These are phyloP conservation scores for Lentinula detonsa DNA, from an alignment of 768 basidiomycete species.

Conservation along the genomic window DNA sequence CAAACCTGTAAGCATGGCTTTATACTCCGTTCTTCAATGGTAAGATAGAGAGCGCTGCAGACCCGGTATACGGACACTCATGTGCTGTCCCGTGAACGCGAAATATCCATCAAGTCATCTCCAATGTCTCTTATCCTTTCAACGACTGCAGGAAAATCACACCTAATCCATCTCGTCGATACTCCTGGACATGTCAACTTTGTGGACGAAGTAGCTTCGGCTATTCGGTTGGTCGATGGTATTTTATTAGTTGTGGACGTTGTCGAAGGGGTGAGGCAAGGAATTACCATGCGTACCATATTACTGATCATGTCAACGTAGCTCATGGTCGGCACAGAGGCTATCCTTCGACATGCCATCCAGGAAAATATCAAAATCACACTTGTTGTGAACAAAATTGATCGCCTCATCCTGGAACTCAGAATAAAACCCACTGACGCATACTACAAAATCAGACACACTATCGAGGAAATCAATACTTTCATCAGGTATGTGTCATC, in stretches of 20 bases:
- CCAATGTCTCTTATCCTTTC: constrained; percentile 92
- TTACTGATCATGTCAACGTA: constrained; percentile 23
- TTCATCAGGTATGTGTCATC: constrained; percentile 68
- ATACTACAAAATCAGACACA: constrained; percentile 98
- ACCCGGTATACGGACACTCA: constrained; percentile 96
- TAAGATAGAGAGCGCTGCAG: constrained; percentile 31
- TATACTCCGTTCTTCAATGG: background rate
- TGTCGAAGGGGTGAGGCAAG: constrained; percentile 83
- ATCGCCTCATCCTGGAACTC: constrained; percentile 93
- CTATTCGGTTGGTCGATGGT: constrained; percentile 85
- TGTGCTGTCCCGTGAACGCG: constrained; percentile 78
- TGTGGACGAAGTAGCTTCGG: constrained; percentile 91
- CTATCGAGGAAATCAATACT: constrained; percentile 96
- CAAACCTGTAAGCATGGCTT: constrained; percentile 53
- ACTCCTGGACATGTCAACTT: constrained; percentile 99
- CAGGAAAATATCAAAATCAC: constrained; percentile 88
- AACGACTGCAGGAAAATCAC: constrained; percentile 85
- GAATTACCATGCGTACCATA: background rate
- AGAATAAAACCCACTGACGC: constrained; percentile 94
- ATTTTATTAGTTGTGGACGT: constrained; percentile 93
- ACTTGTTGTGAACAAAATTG: constrained; percentile 96
- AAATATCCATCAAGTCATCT: constrained; percentile 93
- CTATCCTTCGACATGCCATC: constrained; percentile 81
- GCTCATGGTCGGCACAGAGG: constrained; percentile 93
- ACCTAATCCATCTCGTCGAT: constrained; percentile 90